Evolutionary conservation across 2,329 filamentous ascomycete genomes (phyloP).

Genomic region (Exophiala phaeomuriformis): DNA sequence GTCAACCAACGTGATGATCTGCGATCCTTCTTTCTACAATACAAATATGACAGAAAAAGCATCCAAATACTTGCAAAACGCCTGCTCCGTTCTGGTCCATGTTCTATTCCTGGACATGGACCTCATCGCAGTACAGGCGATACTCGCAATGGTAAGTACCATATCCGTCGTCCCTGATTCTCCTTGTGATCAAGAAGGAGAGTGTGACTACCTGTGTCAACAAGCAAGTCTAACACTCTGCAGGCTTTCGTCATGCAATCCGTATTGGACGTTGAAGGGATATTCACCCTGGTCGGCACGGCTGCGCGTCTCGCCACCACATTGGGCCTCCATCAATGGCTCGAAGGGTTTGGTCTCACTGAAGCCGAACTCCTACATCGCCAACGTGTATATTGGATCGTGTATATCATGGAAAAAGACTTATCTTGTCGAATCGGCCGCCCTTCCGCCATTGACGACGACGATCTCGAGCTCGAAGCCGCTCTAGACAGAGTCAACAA

Average conservation of each 20-base stretch:
- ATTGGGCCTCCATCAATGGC: conserved; percentile 10
- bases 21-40: not conserved
- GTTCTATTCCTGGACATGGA: conserved; percentile 4
- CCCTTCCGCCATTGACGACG: conserved; percentile 14
- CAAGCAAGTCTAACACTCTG: not conserved
- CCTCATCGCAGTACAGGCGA: conserved; percentile 8
- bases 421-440: conserved; percentile 6
- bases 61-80: conserved; percentile 14
- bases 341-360: conserved; percentile 12
- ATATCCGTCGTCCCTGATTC: not conserved
- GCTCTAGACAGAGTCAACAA: not conserved
- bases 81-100: conserved; percentile 4
- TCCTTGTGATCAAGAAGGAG: not conserved
- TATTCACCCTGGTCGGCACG: conserved; percentile 4
- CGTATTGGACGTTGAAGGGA: conserved; percentile 7
- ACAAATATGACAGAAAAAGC: not conserved
- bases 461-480: conserved; percentile 5
- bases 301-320: conserved; percentile 6
- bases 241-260: conserved; percentile 9
- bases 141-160: conserved; percentile 9
- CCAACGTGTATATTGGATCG: conserved; percentile 16
- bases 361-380: conserved; percentile 9
- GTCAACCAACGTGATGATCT: not conserved
- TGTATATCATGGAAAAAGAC: conserved; percentile 14
- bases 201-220: too few relatives aligned